Percentiles rank a stretch among this genome's conserved stretches.
Conservation (phyloP, 176 grass and related monocot genomes). For the Hsuehochloa calcarea region DNA sequence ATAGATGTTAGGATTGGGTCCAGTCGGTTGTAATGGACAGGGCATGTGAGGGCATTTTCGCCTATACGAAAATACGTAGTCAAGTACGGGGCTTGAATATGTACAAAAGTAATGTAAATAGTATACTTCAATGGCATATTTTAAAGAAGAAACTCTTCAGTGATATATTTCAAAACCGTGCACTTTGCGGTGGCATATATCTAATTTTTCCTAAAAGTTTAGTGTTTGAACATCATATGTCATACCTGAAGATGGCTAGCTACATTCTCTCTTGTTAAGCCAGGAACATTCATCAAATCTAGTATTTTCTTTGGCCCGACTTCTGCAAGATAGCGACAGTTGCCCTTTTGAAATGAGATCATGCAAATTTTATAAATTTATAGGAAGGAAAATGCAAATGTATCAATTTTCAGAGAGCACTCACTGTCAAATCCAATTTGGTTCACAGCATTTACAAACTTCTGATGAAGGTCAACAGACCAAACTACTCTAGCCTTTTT, state of each 20-base stretch:
- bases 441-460: constrained; percentile 97
- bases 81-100: no score
- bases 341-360: constrained; percentile 22
- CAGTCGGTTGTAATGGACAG: no score
- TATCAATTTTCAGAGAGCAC: constrained; percentile 37
- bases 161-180: no score
- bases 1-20: no score
- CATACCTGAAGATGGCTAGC: constrained; percentile 99
- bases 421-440: constrained; percentile 99
- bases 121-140: no score
- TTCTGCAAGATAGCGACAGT: constrained; percentile 58
- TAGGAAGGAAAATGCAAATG: constrained; percentile 8
- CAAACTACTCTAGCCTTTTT: constrained; percentile 99
- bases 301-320: constrained; percentile 98
- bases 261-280: constrained; percentile 97
- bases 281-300: constrained; percentile 92
- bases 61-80: no score
- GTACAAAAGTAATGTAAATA: no score
- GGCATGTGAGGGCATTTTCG: no score
- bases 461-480: constrained; percentile 97
- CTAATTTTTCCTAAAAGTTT: not conserved
- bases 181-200: no score
- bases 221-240: constrained; percentile 13
- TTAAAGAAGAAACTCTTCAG: no score
- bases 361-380: not conserved